Evolutionary conservation across 345 rosid species (phyloP).

Genomic region (Abelmoschus esculentus): DNA sequence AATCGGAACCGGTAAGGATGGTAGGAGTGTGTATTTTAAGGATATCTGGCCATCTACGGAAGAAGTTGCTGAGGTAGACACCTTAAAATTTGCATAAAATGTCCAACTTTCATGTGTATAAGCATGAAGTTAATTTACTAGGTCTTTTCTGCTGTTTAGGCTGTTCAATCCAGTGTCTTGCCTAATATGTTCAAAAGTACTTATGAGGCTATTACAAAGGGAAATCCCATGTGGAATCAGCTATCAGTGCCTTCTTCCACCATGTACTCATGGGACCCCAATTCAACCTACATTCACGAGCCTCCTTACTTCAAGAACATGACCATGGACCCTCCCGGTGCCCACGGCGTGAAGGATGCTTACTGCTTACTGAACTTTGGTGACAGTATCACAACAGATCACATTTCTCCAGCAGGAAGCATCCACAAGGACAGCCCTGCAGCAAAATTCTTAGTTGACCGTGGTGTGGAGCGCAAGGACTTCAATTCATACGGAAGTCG

Average conservation of each 20-base stretch:
- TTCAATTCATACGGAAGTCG: constrained; percentile 99
- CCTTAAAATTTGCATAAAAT: background rate
- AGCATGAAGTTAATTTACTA: constrained; percentile 6
- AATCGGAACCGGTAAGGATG: constrained; percentile 79
- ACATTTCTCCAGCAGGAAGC: constrained; percentile 97
- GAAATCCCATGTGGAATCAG: constrained; percentile 91
- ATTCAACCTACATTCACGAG: constrained; percentile 94
- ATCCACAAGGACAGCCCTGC: constrained; percentile 97
- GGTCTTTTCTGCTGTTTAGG: constrained; percentile 37
- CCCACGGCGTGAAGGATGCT: constrained; percentile 90
- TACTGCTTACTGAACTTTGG: constrained; percentile 91
- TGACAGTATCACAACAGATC: constrained; percentile 98
- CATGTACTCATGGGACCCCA: constrained; percentile 75
- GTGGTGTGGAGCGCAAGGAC: constrained; percentile 72
- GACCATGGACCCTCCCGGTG: constrained; percentile 92
- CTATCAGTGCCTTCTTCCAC: constrained; percentile 53
- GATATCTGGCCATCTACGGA: constrained; percentile 95
- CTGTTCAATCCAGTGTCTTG: constrained; percentile 83
- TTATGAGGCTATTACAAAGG: constrained; percentile 87
- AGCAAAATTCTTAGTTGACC: constrained; percentile 71
- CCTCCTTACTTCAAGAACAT: constrained; percentile 95
- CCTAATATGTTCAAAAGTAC: constrained; percentile 94
- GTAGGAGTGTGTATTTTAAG: constrained; percentile 64
- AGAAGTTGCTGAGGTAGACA: constrained; percentile 80
- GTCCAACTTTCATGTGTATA: background rate